Conservation (phyloP, 495 filamentous ascomycete species). For the Aspergillus bertholletiae region DNA sequence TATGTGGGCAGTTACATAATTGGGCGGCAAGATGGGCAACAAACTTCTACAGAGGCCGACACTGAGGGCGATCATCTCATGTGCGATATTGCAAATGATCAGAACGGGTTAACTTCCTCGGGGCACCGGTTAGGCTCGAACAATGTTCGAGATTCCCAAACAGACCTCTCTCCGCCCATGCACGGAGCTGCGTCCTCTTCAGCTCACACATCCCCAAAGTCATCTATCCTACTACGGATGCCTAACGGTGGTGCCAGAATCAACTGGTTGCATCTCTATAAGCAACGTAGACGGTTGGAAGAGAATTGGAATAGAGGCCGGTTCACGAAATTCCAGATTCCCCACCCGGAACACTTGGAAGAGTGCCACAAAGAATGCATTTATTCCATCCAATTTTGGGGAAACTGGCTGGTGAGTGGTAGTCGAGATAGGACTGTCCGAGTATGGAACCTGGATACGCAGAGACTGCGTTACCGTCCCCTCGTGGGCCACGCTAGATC, state of each 20-base stretch:
- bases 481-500: conserved; percentile 76
- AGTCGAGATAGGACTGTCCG: conserved; percentile 85
- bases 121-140: conserved; percentile 3
- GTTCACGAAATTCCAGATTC: conserved; percentile 83
- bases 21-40: neutral
- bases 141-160: conserved; percentile 1
- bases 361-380: conserved; percentile 92
- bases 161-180: conserved; percentile 7
- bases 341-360: conserved; percentile 72
- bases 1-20: conserved; percentile 6
- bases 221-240: conserved; percentile 31
- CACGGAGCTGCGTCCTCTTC: conserved; percentile 10
- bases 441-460: conserved; percentile 85
- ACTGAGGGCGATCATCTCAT: conserved; percentile 46
- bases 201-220: conserved; percentile 21
- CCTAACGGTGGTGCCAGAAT: conserved; percentile 34
- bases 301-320: conserved; percentile 85
- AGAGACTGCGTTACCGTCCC: conserved; percentile 67
- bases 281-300: conserved; percentile 79
- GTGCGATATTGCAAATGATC: conserved; percentile 37
- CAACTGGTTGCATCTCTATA: conserved; percentile 72
- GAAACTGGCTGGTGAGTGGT: conserved; percentile 86
- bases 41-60: conserved; percentile 37
- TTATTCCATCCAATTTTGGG: conserved; percentile 86
- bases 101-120: conserved; percentile 5